phyloP scores from a whole-genome alignment of 306 rosid genomes.

The Citrullus colocynthis region DNA sequence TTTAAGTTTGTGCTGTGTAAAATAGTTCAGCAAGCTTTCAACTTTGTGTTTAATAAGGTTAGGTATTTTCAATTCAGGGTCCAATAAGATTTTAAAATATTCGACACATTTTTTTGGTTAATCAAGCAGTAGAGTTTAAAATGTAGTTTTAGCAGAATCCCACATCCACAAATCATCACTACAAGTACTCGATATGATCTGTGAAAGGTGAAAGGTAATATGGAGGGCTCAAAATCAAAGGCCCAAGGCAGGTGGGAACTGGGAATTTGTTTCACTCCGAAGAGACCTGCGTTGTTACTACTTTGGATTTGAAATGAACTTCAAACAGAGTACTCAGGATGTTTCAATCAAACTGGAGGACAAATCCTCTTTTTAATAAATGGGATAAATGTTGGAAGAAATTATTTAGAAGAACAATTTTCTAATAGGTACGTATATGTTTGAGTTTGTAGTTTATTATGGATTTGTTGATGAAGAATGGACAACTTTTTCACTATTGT shows the following conservation, averaged over 20 bases:
- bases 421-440: not conserved
- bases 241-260: not conserved
- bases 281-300: not conserved
- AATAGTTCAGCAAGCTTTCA: no score
- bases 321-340: not conserved
- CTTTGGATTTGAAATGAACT: not conserved
- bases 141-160: no score
- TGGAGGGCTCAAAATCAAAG: not conserved
- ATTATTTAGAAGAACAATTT: not conserved
- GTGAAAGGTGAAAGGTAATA: not conserved
- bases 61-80: not conserved
- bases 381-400: not conserved
- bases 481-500: not conserved
- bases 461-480: not conserved
- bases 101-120: no score
- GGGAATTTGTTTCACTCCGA: no score
- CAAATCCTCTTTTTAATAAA: not conserved
- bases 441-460: not conserved
- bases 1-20: no score
- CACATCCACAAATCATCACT: no score
- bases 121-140: no score
- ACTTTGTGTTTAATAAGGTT: no score
- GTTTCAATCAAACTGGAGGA: not conserved
- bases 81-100: no score
- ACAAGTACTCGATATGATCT: no score